Evolutionary conservation across 495 filamentous ascomycete species (phyloP).

Genomic region (Trichoderma erinaceum): DNA sequence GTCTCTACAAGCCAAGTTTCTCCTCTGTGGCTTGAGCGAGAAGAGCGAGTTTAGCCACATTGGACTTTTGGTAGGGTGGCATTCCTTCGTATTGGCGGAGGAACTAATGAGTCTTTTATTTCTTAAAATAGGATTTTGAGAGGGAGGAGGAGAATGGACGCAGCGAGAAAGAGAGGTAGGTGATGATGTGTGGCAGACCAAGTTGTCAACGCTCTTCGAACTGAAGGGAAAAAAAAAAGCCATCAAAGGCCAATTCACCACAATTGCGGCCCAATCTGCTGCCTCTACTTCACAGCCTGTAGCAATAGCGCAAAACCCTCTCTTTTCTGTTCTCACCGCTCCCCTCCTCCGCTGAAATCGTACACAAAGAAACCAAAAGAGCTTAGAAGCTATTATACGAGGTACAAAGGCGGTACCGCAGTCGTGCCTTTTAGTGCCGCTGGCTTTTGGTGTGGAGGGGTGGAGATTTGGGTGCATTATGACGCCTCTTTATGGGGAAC

Average conservation of each 20-base stretch:
- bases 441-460: not conserved
- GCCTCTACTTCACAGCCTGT: no score
- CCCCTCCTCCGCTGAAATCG: no score
- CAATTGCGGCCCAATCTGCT: no score
- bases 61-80: not conserved
- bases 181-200: not conserved
- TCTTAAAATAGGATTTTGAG: not conserved
- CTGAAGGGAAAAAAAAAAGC: no score
- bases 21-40: no score
- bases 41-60: no score
- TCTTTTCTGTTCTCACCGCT: no score
- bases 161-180: not conserved
- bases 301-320: no score
- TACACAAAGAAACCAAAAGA: no score
- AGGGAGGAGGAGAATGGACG: not conserved
- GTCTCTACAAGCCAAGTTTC: no score
- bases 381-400: not conserved
- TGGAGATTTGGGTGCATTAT: not conserved
- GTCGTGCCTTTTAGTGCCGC: not conserved
- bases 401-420: not conserved
- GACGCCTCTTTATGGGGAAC: not conserved
- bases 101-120: not conserved
- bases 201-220: no score
- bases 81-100: slow-evolving; percentile 11
- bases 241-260: no score